A percentile compares a stretch with the other conserved stretches of the same genome.
Conservation (phyloP, 257 asterid species). For the Nicotiana undulata region DNA sequence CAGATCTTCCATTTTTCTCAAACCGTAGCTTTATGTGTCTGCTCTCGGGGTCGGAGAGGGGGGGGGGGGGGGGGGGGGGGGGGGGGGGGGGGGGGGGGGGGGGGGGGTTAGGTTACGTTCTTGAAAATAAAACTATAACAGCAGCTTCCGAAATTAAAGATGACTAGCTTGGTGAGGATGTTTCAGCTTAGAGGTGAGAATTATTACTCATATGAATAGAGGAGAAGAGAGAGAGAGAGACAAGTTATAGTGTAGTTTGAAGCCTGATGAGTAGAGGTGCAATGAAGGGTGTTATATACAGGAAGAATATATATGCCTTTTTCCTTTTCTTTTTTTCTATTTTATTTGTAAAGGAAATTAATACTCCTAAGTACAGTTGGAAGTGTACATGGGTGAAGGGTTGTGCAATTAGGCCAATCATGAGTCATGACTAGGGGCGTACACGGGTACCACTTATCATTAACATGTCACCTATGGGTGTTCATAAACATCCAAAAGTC, state of each 20-base stretch:
- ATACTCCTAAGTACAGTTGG: neutral
- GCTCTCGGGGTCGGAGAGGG: neutral
- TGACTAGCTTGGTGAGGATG: neutral
- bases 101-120: neutral
- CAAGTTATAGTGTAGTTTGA: neutral
- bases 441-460: constrained; percentile 2
- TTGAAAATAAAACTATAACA: neutral
- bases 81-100: too few species aligned
- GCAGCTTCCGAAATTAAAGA: neutral
- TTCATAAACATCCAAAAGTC: too few species aligned
- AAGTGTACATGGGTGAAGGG: constrained; percentile 9
- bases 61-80: too few species aligned
- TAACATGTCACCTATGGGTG: too few species aligned
- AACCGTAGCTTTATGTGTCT: neutral
- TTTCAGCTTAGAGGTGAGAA: neutral
- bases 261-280: constrained; percentile 1
- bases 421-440: constrained; percentile 6
- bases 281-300: constrained; percentile 27
- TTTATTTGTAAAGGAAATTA: neutral
- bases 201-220: neutral
- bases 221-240: neutral
- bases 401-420: constrained; percentile 10
- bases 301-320: constrained; percentile 11
- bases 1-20: constrained; percentile 42
- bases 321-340: neutral